Evolutionary conservation across 495 filamentous ascomycete species (phyloP).

Genomic region (Lophiotrema nucula): DNA sequence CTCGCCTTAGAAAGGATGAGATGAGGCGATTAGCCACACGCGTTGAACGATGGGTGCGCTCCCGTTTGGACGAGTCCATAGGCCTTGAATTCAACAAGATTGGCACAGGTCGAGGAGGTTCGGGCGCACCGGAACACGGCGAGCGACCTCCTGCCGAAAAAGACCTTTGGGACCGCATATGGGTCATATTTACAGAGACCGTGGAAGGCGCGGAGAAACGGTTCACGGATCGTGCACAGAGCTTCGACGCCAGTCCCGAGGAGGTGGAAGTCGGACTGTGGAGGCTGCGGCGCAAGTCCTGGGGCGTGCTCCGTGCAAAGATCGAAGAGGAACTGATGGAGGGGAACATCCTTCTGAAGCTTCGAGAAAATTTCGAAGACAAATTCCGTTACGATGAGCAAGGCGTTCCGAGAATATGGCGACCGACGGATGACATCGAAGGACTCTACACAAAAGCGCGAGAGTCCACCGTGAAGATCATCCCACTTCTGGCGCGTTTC

Average conservation of each 20-base stretch:
- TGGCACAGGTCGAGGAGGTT: slow-evolving; percentile 77
- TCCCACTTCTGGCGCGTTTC: slow-evolving; percentile 87
- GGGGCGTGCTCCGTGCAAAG: slow-evolving; percentile 83
- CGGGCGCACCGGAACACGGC: slow-evolving; percentile 73
- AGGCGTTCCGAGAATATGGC: slow-evolving; percentile 94
- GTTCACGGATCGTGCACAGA: slow-evolving; percentile 82
- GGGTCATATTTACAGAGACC: slow-evolving; percentile 80
- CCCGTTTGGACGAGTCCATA: slow-evolving; percentile 79
- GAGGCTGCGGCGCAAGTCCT: slow-evolving; percentile 87
- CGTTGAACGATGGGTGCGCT: slow-evolving; percentile 88
- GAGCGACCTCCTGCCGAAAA: slow-evolving; percentile 71
- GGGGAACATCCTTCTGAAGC: slow-evolving; percentile 90
- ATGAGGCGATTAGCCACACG: slow-evolving; percentile 89
- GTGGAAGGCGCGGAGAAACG: slow-evolving; percentile 80
- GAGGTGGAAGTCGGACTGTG: slow-evolving; percentile 93
- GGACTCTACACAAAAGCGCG: slow-evolving; percentile 86
- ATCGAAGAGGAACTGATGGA: slow-evolving; percentile 98
- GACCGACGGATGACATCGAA: slow-evolving; percentile 95
- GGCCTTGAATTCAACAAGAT: slow-evolving; percentile 94
- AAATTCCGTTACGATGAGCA: slow-evolving; percentile 97
- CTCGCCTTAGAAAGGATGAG: slow-evolving; percentile 81
- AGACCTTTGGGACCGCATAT: slow-evolving; percentile 94
- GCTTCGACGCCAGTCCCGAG: slow-evolving; percentile 87
- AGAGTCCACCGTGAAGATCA: slow-evolving; percentile 83
- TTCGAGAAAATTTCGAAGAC: slow-evolving; percentile 98